Base-by-base conservation (phyloP, 495 filamentous ascomycete genomes). In the Sordaria brevicollis region DNA sequence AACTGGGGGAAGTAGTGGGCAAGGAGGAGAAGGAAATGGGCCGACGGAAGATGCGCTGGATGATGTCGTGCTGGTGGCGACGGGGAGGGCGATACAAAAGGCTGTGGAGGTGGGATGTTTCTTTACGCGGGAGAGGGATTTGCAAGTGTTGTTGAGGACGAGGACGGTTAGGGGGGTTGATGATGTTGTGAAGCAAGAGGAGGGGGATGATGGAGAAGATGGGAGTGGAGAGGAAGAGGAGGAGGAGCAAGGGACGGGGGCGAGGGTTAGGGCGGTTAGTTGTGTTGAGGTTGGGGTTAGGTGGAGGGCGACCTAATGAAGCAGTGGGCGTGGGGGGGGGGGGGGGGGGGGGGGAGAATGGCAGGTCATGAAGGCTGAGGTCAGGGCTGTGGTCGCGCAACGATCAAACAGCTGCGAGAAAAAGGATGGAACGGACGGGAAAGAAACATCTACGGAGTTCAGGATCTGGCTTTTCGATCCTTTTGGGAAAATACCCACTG, bases 81-180 rank as follows among this genome's bases (percentile, higher is more conserved):
- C 92, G 1, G 93, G 92, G 36, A 86, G 86, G 73, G 93, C 93
- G 36, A 93, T 97, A 67, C 83, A 89, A 76, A 90, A 87, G 79
- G 89, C 88, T 34, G 73, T 93, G 35, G 79, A 82, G 67, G 81
- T 92, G 9, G 91, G 85, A 15, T 77, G 85, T 69, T 90, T 86
- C 76, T 91, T 92, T 73, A 84, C 87, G 80, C 81, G 85, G 36
- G 83, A 87, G 70, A 78, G 77, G 21, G 87, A 89, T 69, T 86
- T 86, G 71, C 70, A 76, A 1, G 88, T 92, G 6, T 71, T 82
- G 69, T 70, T 91, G 67, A 82, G 82, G 73, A 92, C 91, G 65
- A 87, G 89, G 70, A 89, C 85, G 74, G 82, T 92, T 29, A 79
- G 86, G 21, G 87, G 89, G 54, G 85, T 94, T 35, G 91, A 94